Percentiles rank a stretch among this genome's conserved stretches.
phyloP scores from a whole-genome alignment of 208 protist species.

The Trypanosoma congolense region DNA sequence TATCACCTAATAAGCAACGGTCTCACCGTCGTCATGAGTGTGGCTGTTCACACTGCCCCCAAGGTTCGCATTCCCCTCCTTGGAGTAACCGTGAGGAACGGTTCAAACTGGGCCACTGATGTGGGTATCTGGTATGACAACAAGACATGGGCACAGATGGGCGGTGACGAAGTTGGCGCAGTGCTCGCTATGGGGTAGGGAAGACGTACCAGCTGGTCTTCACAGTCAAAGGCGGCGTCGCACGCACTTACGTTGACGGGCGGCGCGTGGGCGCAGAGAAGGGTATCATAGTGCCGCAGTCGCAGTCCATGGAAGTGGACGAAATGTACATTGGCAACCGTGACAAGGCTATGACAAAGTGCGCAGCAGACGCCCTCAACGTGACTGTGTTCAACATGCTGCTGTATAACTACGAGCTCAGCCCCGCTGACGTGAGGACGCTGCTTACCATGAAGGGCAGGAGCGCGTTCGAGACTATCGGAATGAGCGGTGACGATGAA shows the following conservation, averaged over 20 bases:
- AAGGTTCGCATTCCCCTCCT: not conserved
- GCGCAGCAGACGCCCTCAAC: not conserved
- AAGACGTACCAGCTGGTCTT: not conserved
- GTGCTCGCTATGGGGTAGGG: not conserved
- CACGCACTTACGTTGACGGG: not conserved
- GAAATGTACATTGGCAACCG: not conserved
- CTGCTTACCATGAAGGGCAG: not conserved
- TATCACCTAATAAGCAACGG: not conserved
- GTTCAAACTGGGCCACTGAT: not conserved
- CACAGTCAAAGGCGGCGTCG: not conserved
- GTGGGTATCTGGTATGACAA: not conserved
- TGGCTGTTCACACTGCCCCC: not conserved
- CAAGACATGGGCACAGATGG: not conserved
- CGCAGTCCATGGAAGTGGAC: not conserved
- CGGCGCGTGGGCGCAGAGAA: not conserved
- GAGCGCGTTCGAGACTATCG: not conserved
- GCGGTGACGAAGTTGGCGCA: not conserved
- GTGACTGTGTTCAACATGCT: not conserved
- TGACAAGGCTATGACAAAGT: not conserved
- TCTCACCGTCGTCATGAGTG: not conserved
- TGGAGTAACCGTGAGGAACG: not conserved
- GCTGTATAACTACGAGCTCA: not conserved
- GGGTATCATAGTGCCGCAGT: not conserved
- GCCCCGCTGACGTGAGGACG: not conserved
- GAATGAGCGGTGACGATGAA: not conserved